These are phyloP conservation scores for Macrolepiota albuminosa DNA, from an alignment of 768 basidiomycete species.

Conservation along the genomic window DNA sequence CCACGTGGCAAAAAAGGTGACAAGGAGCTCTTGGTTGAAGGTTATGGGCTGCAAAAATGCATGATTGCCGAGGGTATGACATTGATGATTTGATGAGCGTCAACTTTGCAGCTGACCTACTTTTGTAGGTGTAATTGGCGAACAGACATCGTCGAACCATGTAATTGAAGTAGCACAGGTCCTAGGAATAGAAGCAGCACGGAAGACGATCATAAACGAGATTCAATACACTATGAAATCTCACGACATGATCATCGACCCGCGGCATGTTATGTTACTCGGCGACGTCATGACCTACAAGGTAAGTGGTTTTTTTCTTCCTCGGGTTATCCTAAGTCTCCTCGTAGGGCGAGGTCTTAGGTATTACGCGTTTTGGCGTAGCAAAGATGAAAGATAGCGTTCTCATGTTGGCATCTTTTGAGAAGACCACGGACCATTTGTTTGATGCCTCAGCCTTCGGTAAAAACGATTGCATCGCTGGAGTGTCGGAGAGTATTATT, in stretches of 20 bases:
- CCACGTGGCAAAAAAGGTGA: constrained; percentile 76
- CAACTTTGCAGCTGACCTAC: not conserved
- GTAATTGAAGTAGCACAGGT: constrained; percentile 95
- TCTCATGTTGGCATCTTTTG: constrained; percentile 97
- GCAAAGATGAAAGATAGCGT: constrained; percentile 99
- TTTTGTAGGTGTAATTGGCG: constrained; percentile 78
- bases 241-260: constrained; percentile 98
- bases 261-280: constrained; percentile 96
- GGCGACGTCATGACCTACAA: constrained; percentile 99
- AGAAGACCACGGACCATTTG: constrained; percentile 98
- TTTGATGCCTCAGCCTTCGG: constrained; percentile 97
- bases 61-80: constrained; percentile 90
- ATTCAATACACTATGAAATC: constrained; percentile 96
- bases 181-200: constrained; percentile 96
- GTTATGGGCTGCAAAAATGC: constrained; percentile 93
- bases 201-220: constrained; percentile 91
- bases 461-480: constrained; percentile 91
- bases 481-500: constrained; percentile 99
- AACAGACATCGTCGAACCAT: constrained; percentile 92
- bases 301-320: constrained; percentile 32
- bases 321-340: constrained; percentile 5
- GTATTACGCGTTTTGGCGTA: constrained; percentile 98
- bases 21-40: constrained; percentile 93
- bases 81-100: not conserved
- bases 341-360: constrained; percentile 86